Percentiles rank a stretch among this genome's conserved stretches.
These are phyloP conservation scores for Solanum pinnatisectum DNA, from an alignment of 257 asterid species.

Conservation along the genomic window DNA sequence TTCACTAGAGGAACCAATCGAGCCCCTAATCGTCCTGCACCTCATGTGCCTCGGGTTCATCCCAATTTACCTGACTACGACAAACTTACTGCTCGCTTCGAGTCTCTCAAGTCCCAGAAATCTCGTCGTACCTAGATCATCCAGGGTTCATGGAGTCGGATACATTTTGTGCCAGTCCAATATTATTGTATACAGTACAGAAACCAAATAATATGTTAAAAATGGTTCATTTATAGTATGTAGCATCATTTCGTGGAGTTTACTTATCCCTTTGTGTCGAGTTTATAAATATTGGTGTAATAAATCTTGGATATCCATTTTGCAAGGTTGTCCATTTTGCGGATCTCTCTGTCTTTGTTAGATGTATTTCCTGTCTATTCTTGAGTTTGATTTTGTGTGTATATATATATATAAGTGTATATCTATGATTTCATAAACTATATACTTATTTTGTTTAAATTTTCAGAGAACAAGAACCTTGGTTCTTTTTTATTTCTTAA, in stretches of 20 bases:
- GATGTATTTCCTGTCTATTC: background rate
- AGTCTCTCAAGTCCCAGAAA: constrained; percentile 67
- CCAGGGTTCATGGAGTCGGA: background rate
- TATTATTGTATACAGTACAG: background rate
- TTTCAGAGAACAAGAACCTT: background rate
- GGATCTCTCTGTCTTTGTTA: background rate
- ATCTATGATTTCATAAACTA: background rate
- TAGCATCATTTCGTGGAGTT: background rate
- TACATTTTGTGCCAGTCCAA: background rate
- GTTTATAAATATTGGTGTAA: background rate
- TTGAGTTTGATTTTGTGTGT: background rate
- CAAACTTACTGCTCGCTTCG: constrained; percentile 77
- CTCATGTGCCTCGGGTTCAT: constrained; percentile 54
- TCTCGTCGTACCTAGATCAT: background rate
- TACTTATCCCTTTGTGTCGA: background rate
- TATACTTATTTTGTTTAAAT: background rate
- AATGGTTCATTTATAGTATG: background rate
- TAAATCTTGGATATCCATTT: background rate
- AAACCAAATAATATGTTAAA: background rate
- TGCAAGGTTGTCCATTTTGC: background rate
- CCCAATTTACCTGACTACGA: constrained; percentile 90
- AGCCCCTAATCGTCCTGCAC: constrained; percentile 56
- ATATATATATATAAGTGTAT: too few species aligned
- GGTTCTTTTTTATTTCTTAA: too few species aligned
- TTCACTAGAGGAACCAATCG: constrained; percentile 4